Evolutionary conservation across 345 rosid species (phyloP), one percentile per base, ranked within the genome.

Genomic region (Viola odorata): DNA sequence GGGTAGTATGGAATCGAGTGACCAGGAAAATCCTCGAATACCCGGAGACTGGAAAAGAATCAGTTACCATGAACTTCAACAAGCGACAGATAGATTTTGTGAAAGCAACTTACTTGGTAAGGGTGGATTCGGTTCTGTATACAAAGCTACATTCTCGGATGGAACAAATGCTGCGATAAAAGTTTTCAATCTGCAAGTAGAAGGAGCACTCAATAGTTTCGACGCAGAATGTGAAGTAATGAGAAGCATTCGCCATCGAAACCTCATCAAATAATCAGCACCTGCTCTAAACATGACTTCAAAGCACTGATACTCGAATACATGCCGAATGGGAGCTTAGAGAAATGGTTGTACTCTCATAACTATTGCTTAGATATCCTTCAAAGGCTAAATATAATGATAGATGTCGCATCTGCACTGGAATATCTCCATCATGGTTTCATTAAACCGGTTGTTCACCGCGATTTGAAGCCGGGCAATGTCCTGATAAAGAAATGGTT

Each of bases 401-500:
- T 66, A 1, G 64, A 66, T 52, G 58, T 66, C 59, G 59, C 64
- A 10, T 5, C 51, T 3, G 64, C 64, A 11, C 42, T 66, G 0
- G 50, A 58, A 41, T 66, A 66, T 52, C 63, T 66, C 23, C 64
- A 66, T 37, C 58, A 42, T 11, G 58, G 52, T 0, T 32, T 16
- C 32, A 6, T 4, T 3, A 16, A 3, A 15, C 55, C 49, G 3
- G 23, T 65, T 4, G 56, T 58, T 37, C 70, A 58, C 40, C 59
- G 70, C 42, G 70, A 66, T 58, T 17, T 66, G n/a, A 64, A 64
- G 60, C 68, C 68, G 5, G 37, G 68, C 23, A 64, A 64, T 47
- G 5, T 64, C 44, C 60, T 64, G 8, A 17, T 63, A 1, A 37
- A 6, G 37, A 44, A 8, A 52, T 63, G 58, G 57, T 63, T 23